Conservation (phyloP, 805 yeast genomes). For the Candida michaelii region DNA sequence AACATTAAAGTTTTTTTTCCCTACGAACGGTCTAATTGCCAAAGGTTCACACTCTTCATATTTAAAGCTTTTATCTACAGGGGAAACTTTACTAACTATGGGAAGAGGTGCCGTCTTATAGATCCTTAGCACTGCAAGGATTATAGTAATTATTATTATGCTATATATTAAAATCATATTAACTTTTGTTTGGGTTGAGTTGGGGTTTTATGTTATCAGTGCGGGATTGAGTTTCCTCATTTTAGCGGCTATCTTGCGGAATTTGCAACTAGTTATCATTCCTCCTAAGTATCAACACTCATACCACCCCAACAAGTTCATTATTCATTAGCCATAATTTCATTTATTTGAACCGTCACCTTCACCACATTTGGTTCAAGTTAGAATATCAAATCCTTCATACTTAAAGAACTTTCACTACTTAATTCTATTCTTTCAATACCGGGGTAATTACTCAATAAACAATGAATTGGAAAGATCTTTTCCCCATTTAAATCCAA, state of each 20-base stretch:
- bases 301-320: background rate
- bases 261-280: no score
- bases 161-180: conserved; percentile 3
- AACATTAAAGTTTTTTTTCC: conserved; percentile 35
- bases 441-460: conserved; percentile 31
- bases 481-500: conserved; percentile 28
- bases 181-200: no score
- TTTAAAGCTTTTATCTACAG: conserved; percentile 37
- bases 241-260: background rate
- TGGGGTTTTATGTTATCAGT: no score
- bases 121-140: background rate
- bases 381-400: conserved; percentile 21
- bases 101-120: background rate
- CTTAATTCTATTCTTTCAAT: conserved; percentile 31
- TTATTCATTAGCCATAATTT: background rate
- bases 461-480: conserved; percentile 27
- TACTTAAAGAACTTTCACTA: conserved; percentile 19
- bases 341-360: background rate
- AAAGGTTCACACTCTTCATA: conserved; percentile 48
- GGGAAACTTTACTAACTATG: conserved; percentile 1
- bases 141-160: background rate
- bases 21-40: conserved; percentile 38
- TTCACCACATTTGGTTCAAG: background rate
- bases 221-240: background rate
- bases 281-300: no score